phyloP scores from a whole-genome alignment of 352 stramenopile species.

The Phytophthora capsici region DNA sequence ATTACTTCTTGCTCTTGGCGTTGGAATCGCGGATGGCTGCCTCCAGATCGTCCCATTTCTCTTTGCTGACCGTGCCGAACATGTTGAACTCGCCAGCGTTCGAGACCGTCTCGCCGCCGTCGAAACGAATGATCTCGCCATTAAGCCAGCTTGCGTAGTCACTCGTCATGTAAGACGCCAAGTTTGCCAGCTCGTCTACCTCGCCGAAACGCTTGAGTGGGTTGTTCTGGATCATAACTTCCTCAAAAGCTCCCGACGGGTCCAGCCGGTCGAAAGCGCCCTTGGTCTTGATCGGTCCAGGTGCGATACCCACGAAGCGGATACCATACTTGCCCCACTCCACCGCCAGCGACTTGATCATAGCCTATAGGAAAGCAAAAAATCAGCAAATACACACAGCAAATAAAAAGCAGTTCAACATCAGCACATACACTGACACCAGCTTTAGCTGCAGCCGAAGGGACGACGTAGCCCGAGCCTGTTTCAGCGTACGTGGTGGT shows the following conservation, averaged over 20 bases:
- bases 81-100: slow-evolving; percentile 87
- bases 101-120: slow-evolving; percentile 77
- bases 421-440: slow-evolving; percentile 80
- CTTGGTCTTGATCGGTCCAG: slow-evolving; percentile 94
- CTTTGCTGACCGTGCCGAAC: slow-evolving; percentile 61
- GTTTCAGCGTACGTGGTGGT: slow-evolving; percentile 95
- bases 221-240: slow-evolving; percentile 75
- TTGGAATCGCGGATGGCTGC: slow-evolving; percentile 64
- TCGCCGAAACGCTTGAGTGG: slow-evolving; percentile 77
- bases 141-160: slow-evolving; percentile 87
- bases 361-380: slow-evolving; percentile 66
- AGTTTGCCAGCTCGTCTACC: slow-evolving; percentile 80
- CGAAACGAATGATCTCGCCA: slow-evolving; percentile 82
- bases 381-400: slow-evolving; percentile 16
- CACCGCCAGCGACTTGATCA: slow-evolving; percentile 95
- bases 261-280: slow-evolving; percentile 83
- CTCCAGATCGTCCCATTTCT: slow-evolving; percentile 82
- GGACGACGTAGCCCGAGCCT: slow-evolving; percentile 94
- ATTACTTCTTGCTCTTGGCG: slow-evolving; percentile 63
- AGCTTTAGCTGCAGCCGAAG: slow-evolving; percentile 95
- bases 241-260: slow-evolving; percentile 69
- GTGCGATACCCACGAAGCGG: slow-evolving; percentile 96
- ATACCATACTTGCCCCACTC: slow-evolving; percentile 97
- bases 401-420: neutral
- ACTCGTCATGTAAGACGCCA: slow-evolving; percentile 78